phyloP scores from a whole-genome alignment of 768 basidiomycete genomes.

The Hericium erinaceus region DNA sequence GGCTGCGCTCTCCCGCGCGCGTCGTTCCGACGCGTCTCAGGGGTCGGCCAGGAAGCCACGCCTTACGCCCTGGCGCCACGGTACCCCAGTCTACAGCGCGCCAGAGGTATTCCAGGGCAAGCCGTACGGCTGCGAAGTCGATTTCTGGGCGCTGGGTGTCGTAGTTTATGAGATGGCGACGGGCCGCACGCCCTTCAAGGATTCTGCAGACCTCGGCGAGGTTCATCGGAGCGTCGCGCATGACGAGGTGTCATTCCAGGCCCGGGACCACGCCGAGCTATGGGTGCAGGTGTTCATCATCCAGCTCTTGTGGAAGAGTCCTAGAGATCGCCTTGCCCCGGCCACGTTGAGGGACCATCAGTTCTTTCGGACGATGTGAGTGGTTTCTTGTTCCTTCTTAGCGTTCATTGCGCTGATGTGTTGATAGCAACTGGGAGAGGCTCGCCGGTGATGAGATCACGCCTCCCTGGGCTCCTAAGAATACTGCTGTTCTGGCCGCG shows the following conservation, averaged over 20 bases:
- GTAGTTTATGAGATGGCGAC: slow-evolving; percentile 83
- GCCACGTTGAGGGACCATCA: background rate
- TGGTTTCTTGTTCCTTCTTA: background rate
- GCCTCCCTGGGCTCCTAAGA: background rate
- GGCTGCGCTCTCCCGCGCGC: too few relatives aligned
- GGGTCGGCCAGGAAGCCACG: too few relatives aligned
- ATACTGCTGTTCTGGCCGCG: background rate
- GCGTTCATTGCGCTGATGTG: too few relatives aligned
- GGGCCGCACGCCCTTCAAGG: background rate
- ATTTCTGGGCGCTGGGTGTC: slow-evolving; percentile 95
- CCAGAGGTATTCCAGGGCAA: slow-evolving; percentile 5
- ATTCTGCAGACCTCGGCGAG: background rate
- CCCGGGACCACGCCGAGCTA: background rate
- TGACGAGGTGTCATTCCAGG: background rate
- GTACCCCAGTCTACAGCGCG: slow-evolving; percentile 4
- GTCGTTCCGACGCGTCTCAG: too few relatives aligned
- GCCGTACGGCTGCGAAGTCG: slow-evolving; percentile 38
- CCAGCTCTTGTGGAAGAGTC: background rate
- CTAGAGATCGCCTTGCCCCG: background rate
- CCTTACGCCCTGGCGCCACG: background rate
- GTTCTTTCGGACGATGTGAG: background rate
- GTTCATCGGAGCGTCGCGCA: background rate
- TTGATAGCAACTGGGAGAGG: background rate
- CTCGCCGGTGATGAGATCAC: background rate
- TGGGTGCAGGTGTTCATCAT: background rate